These are phyloP conservation scores for Westerdykella ornata DNA, from an alignment of 2,329 filamentous ascomycete species.

Conservation along the genomic window DNA sequence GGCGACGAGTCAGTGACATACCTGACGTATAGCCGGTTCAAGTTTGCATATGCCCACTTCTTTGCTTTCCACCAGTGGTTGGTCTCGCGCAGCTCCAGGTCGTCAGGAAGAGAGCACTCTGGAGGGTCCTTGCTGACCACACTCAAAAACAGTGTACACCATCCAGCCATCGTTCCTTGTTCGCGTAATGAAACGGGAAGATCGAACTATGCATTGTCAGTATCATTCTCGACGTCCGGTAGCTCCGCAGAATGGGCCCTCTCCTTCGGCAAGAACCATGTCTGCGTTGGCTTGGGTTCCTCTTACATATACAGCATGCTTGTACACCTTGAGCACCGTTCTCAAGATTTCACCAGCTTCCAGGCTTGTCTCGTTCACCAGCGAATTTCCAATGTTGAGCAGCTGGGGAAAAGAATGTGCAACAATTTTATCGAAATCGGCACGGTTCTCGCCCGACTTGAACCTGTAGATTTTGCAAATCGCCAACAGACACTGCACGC, in stretches of 20 bases:
- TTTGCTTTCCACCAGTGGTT: conserved; percentile 99
- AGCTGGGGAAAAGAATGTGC: conserved; percentile 84
- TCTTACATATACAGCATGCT: conserved; percentile 92
- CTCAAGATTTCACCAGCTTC: conserved; percentile 97
- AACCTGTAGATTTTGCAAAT: conserved; percentile 95
- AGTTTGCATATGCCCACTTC: conserved; percentile 98
- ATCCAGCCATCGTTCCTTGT: conserved; percentile 79
- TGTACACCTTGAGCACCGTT: conserved; percentile 91
- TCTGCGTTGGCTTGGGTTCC: background rate
- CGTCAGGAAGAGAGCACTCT: conserved; percentile 69
- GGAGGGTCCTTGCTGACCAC: conserved; percentile 83
- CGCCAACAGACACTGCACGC: conserved; percentile 85
- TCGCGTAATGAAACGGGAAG: conserved; percentile 70
- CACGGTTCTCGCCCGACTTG: conserved; percentile 74
- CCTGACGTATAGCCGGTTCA: conserved; percentile 93
- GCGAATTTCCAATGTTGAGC: conserved; percentile 75
- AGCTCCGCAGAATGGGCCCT: background rate
- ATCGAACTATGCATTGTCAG: conserved; percentile 61
- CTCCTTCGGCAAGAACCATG: background rate
- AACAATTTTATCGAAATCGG: conserved; percentile 91
- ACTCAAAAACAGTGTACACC: conserved; percentile 91
- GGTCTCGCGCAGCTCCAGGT: conserved; percentile 75
- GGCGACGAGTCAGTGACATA: conserved; percentile 37
- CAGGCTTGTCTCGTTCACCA: conserved; percentile 83
- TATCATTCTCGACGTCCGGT: conserved; percentile 9